Evolutionary conservation across 2,329 filamentous ascomycete species (phyloP), one percentile per base, ranked within the genome.

Genomic region (Hawksworthiomyces lignivorus): DNA sequence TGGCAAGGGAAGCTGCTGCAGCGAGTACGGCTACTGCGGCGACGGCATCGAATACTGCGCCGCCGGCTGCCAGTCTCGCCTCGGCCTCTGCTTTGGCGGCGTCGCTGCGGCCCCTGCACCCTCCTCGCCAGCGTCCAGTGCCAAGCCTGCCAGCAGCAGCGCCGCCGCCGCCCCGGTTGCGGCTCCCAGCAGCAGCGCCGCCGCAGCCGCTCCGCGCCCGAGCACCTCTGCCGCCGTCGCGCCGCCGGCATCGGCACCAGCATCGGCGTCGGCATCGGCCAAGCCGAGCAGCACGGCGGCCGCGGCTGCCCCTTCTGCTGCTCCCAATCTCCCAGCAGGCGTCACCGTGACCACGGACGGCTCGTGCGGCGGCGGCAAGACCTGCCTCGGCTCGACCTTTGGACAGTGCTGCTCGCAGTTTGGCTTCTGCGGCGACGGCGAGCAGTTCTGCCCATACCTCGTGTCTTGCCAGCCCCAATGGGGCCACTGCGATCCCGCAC

Each of bases 361-460:
- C 17, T 35, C 41, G 21, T 47, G 45, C 27, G 41, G 45, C 19
- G 28, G 21, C n/a, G 45, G 45, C 21, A 41, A 38, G 45, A 41
- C 45, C 17, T 47, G 56, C 65, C 27, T 63, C 9, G 45, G 45
- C 14, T 44, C 45, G n/a, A 41, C 37, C 3, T 41, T 81, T 5
- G 75, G 76, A 0, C 59, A 50, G 48, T 80, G 76, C 75, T 59
- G 66, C 30, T 58, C 66, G 0, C 50, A 47, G 17, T 58, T 56
- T 14, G 74, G 68, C 1, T 48, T 76, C 3, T 52, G 68, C 1
- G 31, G 69, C 73, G 4, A 59, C 58, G 51, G 54, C 14, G 52
- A 55, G n/a, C 53, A 56, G 49, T 58, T 49, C 42, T 58, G 56
- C 42, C 47, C 50, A 4, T 49, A 48, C 11, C 49, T 57, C 21